These are phyloP conservation scores for Pythium plurisporium DNA, from an alignment of 352 stramenopile genomes.

Conservation along the genomic window DNA sequence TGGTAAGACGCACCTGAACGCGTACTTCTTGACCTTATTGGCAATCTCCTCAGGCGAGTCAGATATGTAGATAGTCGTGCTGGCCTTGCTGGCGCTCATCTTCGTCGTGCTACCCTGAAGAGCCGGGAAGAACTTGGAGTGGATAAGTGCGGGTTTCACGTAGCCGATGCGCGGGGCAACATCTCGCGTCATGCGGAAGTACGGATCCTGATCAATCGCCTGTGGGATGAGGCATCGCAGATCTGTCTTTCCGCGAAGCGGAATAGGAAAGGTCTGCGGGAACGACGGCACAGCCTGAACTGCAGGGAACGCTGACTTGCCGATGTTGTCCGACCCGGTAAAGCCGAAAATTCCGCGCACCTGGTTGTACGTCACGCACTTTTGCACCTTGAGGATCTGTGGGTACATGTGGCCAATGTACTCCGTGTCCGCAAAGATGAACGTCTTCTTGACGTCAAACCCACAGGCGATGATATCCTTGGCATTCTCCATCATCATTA, in stretches of 20 bases:
- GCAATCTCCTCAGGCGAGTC: slow-evolving; percentile 96
- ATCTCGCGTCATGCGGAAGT: slow-evolving; percentile 99
- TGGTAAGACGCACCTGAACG: slow-evolving; percentile 63
- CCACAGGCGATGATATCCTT: slow-evolving; percentile 99
- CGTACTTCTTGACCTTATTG: slow-evolving; percentile 88
- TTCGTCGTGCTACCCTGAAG: slow-evolving; percentile 97
- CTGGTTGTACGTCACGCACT: slow-evolving; percentile 97
- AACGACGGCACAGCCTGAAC: slow-evolving; percentile 98
- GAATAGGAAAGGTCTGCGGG: slow-evolving; percentile 94
- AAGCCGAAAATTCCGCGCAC: slow-evolving; percentile 99
- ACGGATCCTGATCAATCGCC: slow-evolving; percentile 99
- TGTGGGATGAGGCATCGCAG: slow-evolving; percentile 99
- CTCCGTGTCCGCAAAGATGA: slow-evolving; percentile 99
- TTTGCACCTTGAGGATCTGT: slow-evolving; percentile 99
- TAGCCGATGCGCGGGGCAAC: slow-evolving; percentile 97
- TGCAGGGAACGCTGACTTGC: slow-evolving; percentile 98
- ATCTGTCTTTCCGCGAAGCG: slow-evolving; percentile 82
- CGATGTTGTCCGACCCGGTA: slow-evolving; percentile 97
- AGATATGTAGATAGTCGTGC: slow-evolving; percentile 99
- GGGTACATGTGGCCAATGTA: slow-evolving; percentile 99
- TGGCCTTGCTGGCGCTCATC: slow-evolving; percentile 97
- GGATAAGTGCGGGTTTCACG: slow-evolving; percentile 96
- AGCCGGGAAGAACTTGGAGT: slow-evolving; percentile 99
- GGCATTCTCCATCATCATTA: slow-evolving; percentile 97
- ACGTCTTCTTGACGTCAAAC: slow-evolving; percentile 97